Conservation (phyloP, 495 filamentous ascomycete genomes). For the Podospora appendiculata region DNA sequence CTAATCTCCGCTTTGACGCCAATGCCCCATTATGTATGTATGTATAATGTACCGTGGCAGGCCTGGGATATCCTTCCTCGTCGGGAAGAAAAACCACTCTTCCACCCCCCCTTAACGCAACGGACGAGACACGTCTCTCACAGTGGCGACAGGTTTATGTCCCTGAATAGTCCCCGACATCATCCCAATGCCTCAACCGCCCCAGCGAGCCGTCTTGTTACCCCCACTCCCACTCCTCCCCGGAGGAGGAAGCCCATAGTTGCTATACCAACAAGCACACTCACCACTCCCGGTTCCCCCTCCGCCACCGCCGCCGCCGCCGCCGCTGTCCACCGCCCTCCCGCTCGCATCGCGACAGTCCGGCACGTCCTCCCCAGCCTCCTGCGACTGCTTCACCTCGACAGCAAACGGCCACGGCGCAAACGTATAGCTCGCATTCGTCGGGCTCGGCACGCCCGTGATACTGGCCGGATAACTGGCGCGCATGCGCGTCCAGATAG, state of each 20-base stretch:
- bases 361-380: conserved; percentile 29
- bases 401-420: conserved; percentile 41
- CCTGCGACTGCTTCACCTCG: conserved; percentile 34
- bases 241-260: not conserved
- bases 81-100: too few species aligned
- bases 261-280: conserved; percentile 17
- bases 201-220: too few species aligned
- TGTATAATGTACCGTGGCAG: not conserved
- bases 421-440: conserved; percentile 12
- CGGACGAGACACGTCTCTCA: too few species aligned
- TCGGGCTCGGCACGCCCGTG: not conserved
- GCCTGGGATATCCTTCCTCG: not conserved
- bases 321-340: not conserved
- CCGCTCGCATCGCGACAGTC: conserved; percentile 19
- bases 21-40: not conserved
- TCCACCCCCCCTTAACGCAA: too few species aligned
- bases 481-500: conserved; percentile 44
- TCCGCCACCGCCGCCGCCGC: not conserved
- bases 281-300: not conserved
- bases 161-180: too few species aligned
- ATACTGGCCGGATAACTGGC: conserved; percentile 28
- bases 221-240: too few species aligned
- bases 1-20: too few species aligned
- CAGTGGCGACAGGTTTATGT: too few species aligned
- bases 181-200: too few species aligned